Base-by-base conservation (phyloP, 1,284 basidiomycete genomes). In the Ganoderma lingzhi region DNA sequence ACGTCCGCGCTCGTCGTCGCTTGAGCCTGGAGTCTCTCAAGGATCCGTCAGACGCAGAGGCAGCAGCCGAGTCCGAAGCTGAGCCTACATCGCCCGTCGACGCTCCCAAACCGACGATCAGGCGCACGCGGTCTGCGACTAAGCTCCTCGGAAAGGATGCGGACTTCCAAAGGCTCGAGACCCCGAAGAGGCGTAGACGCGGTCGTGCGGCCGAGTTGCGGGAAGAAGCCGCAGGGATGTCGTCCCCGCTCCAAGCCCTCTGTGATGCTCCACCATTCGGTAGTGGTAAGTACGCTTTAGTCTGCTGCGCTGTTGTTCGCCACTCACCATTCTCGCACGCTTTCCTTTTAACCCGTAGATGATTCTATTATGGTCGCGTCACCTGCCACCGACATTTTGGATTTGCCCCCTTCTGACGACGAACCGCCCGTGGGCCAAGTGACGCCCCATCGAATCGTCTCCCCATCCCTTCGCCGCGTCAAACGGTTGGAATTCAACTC, bases 381-480 rank as follows among this genome's bases (percentile, higher is more conserved):
- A 45, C 76, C 78, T 3, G 63, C 45, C 15, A 37, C 59, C 42
- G 68, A 69, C 41, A 45, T 53, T 30, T 37, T 68, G 63, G 69
- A 65, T 39, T 64, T 64, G 63, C 75, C 74, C 5, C 78, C 79
- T 17, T 91, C 90, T 1, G 90, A 92, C 72, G 90, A 93, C 69
- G 87, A 90, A 69, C 85, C 84, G 0, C 83, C 84, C 72, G 69
- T 87, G 32, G 89, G 90, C 0, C 88, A 90, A 78, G 88, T 91
- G n/a, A 91, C 90, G 0, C 90, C 91, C 30, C 85, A 86, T 69
- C 88, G 89, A 73, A 78, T 92, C 35, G 85, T 88, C 53, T 93
- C 91, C 9, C 90, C 91, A 8, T 83, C 81, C 32, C 79, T 84
- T 39, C 85, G 82, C 53, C 84, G 84, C 53, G 64, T 79, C n/a